Evolutionary conservation across 2,329 filamentous ascomycete species (phyloP).

Genomic region (Talaromyces amestolkiae): DNA sequence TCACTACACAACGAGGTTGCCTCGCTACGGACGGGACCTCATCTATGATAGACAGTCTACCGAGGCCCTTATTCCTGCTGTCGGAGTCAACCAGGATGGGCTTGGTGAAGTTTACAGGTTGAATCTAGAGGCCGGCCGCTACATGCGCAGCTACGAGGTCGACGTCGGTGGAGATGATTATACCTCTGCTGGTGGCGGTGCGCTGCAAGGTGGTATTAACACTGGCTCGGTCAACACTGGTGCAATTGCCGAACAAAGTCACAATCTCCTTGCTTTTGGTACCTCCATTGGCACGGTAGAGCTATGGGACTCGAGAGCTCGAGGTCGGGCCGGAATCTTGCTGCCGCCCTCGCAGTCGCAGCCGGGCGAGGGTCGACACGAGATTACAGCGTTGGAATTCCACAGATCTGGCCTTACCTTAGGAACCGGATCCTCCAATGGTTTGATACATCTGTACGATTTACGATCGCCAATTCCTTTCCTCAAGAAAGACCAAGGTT

Average conservation of each 20-base stretch:
- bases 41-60: constrained; percentile 78
- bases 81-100: constrained; percentile 81
- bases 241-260: constrained; percentile 81
- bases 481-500: constrained; percentile 91
- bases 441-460: constrained; percentile 88
- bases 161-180: constrained; percentile 84
- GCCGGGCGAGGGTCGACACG: constrained; percentile 46
- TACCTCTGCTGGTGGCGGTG: constrained; percentile 62
- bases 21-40: constrained; percentile 86
- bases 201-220: constrained; percentile 81
- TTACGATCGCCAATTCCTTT: constrained; percentile 81
- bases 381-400: constrained; percentile 86
- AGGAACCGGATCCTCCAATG: constrained; percentile 81
- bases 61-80: constrained; percentile 82
- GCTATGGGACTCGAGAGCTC: constrained; percentile 89
- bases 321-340: constrained; percentile 75
- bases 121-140: constrained; percentile 86
- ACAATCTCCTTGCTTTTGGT: constrained; percentile 88
- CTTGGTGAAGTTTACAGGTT: constrained; percentile 89
- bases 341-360: constrained; percentile 51
- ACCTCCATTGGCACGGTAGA: constrained; percentile 94
- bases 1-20: constrained; percentile 85
- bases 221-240: constrained; percentile 84
- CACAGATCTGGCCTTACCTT: constrained; percentile 78
- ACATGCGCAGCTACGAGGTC: constrained; percentile 90